phyloP scores from a whole-genome alignment of 345 rosid genomes.

The Hibiscus tridactylites region DNA sequence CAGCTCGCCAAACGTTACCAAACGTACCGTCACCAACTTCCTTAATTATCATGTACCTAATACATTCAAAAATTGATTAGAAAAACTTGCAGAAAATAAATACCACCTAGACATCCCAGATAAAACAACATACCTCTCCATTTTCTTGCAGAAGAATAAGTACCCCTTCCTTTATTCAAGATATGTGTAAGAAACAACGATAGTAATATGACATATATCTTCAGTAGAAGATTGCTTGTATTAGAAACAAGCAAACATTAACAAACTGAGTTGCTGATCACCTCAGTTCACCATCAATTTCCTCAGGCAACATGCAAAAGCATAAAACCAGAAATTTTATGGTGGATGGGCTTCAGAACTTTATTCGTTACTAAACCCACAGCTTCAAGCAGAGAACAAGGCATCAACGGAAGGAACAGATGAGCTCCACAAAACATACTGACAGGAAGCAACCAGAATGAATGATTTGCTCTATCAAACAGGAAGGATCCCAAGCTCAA shows the following conservation, averaged over 20 bases:
- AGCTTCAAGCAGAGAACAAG: constrained; percentile 27
- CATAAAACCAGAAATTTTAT: constrained; percentile 21
- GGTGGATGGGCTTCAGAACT: constrained; percentile 38
- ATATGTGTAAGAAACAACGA: constrained; percentile 21
- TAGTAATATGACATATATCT: constrained; percentile 31
- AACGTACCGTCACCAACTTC: constrained; percentile 96
- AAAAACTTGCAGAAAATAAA: not conserved
- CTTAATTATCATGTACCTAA: constrained; percentile 74
- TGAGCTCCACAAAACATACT: constrained; percentile 32
- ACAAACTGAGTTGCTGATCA: constrained; percentile 21
- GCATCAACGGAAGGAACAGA: constrained; percentile 23
- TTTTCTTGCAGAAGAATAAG: constrained; percentile 29
- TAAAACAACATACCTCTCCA: constrained; percentile 64
- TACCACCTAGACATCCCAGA: not conserved
- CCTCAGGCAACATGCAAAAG: constrained; percentile 16
- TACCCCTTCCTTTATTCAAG: constrained; percentile 43
- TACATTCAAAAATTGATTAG: not conserved
- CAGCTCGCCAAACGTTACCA: constrained; percentile 89
- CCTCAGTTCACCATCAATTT: constrained; percentile 31
- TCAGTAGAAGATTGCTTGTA: constrained; percentile 18
- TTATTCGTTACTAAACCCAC: constrained; percentile 40
- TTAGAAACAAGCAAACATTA: constrained; percentile 18
- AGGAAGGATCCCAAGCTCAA: constrained; percentile 26
- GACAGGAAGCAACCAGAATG: constrained; percentile 26
- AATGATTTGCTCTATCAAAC: constrained; percentile 25